A percentile compares a stretch with the other conserved stretches of the same genome.
phyloP scores from a whole-genome alignment of 2,329 filamentous ascomycete species.

The Colletotrichum gigasporum region DNA sequence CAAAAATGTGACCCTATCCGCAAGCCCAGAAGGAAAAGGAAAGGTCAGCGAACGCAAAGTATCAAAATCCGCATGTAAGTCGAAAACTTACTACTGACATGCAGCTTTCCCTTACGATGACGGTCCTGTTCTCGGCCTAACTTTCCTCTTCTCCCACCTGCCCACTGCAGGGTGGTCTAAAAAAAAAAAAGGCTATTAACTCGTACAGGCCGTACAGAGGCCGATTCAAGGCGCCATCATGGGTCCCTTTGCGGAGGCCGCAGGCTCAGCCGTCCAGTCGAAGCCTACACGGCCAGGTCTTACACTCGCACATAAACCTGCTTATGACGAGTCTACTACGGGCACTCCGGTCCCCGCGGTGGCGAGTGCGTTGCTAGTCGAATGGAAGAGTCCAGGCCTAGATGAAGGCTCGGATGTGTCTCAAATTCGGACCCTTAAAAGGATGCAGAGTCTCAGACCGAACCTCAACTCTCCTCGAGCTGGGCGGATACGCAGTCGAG shows the following conservation, averaged over 20 bases:
- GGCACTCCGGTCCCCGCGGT: background rate
- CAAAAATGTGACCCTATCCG: background rate
- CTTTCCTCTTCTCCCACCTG: no score
- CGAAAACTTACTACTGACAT: no score
- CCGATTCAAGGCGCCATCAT: no score
- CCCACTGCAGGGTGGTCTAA: no score
- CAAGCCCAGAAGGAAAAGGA: background rate
- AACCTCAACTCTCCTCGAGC: background rate
- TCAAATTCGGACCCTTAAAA: slow-evolving; percentile 5
- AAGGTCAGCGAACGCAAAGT: no score
- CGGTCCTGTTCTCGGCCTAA: background rate
- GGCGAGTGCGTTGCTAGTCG: background rate
- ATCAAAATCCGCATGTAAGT: no score
- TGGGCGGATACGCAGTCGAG: background rate
- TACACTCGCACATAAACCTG: background rate
- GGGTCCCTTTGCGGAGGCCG: background rate
- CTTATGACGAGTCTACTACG: background rate
- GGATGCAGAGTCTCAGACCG: slow-evolving; percentile 4
- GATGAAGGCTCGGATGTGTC: background rate
- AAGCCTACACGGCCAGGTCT: background rate
- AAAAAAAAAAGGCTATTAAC: no score
- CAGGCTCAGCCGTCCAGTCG: background rate
- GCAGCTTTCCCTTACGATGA: no score
- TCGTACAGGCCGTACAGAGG: no score
- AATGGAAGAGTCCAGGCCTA: slow-evolving; percentile 17